Evolutionary conservation across 2,329 filamentous ascomycete genomes (phyloP).

Genomic region (Colletotrichum australisinense): DNA sequence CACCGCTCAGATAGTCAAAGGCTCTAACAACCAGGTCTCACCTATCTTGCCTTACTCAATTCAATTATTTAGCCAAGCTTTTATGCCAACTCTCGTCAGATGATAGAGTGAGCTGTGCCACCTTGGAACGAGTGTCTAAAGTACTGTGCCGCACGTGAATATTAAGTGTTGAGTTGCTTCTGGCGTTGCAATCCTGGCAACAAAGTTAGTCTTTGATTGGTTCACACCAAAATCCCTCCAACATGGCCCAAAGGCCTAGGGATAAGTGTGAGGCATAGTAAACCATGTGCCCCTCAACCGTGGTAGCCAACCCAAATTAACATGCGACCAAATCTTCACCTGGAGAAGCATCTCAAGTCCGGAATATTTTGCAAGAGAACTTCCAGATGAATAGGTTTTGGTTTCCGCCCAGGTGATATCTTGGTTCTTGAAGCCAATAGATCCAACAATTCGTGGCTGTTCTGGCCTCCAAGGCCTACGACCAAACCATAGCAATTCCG

Average conservation of each 20-base stretch:
- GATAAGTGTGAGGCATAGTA: neutral
- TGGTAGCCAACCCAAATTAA: neutral
- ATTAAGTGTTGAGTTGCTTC: no score
- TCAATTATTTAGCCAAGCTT: no score
- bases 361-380: neutral
- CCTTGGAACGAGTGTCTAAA: neutral
- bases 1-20: no score
- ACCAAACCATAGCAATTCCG: no score
- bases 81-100: no score
- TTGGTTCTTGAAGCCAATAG: no score
- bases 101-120: neutral
- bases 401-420: no score
- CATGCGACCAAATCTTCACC: conserved; percentile 1
- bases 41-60: no score
- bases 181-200: neutral
- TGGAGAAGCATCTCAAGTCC: conserved; percentile 20
- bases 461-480: no score
- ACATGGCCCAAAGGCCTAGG: neutral
- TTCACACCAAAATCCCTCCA: neutral
- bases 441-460: no score
- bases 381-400: neutral
- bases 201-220: neutral
- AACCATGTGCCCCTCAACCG: neutral
- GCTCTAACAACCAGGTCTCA: no score
- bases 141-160: neutral